These are phyloP conservation scores for Dionaea muscipula DNA, from an alignment of 179 eudicot species.

Conservation along the genomic window DNA sequence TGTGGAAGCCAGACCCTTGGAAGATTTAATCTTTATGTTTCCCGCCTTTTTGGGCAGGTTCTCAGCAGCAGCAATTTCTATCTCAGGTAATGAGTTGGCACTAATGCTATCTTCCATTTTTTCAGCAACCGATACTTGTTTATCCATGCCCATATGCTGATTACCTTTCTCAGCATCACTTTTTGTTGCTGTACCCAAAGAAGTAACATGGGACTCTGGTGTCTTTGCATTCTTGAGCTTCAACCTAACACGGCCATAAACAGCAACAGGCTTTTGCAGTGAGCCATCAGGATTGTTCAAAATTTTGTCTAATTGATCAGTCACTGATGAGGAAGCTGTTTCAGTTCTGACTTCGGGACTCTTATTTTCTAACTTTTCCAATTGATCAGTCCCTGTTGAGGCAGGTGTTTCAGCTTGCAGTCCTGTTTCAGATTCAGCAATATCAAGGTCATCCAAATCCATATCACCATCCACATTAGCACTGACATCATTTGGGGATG, in stretches of 20 bases:
- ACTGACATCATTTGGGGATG: slow-evolving; percentile 15
- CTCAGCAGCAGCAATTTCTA: slow-evolving; percentile 15
- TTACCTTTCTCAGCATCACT: slow-evolving; percentile 31
- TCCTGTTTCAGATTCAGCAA: slow-evolving; percentile 27
- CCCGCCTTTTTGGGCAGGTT: slow-evolving; percentile 27
- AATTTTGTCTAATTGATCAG: slow-evolving; percentile 15
- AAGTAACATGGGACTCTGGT: slow-evolving; percentile 21
- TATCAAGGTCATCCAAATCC: slow-evolving; percentile 21
- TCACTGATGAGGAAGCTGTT: background rate
- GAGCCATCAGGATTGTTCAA: slow-evolving; percentile 17
- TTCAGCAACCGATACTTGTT: slow-evolving; percentile 20
- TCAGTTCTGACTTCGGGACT: no score
- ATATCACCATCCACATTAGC: slow-evolving; percentile 24
- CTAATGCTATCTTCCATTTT: slow-evolving; percentile 32
- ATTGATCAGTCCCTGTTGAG: slow-evolving; percentile 3
- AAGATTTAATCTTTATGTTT: slow-evolving; percentile 39
- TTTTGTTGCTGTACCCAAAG: slow-evolving; percentile 20
- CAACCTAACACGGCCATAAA: slow-evolving; percentile 57
- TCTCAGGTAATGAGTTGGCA: slow-evolving; percentile 34
- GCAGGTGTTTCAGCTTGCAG: slow-evolving; percentile 17
- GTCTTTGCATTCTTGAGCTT: slow-evolving; percentile 44
- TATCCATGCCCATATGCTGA: slow-evolving; percentile 25
- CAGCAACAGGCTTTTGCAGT: slow-evolving; percentile 32
- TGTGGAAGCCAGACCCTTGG: slow-evolving; percentile 30
- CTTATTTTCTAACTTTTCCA: no score